phyloP scores from a whole-genome alignment of 305 asterid genomes.

The Fraxinus ornus region DNA sequence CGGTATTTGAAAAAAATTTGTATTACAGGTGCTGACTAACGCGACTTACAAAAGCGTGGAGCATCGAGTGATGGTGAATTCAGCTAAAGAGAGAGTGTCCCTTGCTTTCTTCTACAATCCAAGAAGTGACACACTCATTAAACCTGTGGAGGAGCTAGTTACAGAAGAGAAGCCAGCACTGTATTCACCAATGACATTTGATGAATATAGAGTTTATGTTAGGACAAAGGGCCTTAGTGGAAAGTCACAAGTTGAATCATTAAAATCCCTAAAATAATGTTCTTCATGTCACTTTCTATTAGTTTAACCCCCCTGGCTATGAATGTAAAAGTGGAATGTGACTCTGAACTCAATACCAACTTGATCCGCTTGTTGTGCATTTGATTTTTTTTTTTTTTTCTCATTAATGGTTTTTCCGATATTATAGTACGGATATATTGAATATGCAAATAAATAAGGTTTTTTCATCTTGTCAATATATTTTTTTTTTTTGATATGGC shows the following conservation, averaged over 20 bases:
- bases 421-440: background rate
- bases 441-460: too few species aligned
- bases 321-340: background rate
- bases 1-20: background rate
- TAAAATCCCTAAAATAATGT: slow-evolving; percentile 21
- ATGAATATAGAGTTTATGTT: slow-evolving; percentile 36
- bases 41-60: slow-evolving; percentile 46
- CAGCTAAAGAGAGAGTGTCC: slow-evolving; percentile 37
- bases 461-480: too few species aligned
- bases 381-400: background rate
- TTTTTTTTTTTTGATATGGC: too few species aligned
- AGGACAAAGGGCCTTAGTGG: slow-evolving; percentile 47
- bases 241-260: slow-evolving; percentile 45
- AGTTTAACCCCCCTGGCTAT: background rate
- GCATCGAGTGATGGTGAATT: slow-evolving; percentile 46
- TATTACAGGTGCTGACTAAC: slow-evolving; percentile 36
- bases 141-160: slow-evolving; percentile 38
- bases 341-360: background rate
- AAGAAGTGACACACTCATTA: slow-evolving; percentile 30
- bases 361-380: background rate
- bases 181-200: slow-evolving; percentile 33
- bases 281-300: background rate
- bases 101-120: slow-evolving; percentile 47
- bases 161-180: slow-evolving; percentile 28
- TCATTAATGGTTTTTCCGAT: background rate